Percentiles rank a stretch among this genome's conserved stretches.
These are phyloP conservation scores for Magnolia officinalis DNA, from an alignment of 164 flowering plant genomes.

Conservation along the genomic window DNA sequence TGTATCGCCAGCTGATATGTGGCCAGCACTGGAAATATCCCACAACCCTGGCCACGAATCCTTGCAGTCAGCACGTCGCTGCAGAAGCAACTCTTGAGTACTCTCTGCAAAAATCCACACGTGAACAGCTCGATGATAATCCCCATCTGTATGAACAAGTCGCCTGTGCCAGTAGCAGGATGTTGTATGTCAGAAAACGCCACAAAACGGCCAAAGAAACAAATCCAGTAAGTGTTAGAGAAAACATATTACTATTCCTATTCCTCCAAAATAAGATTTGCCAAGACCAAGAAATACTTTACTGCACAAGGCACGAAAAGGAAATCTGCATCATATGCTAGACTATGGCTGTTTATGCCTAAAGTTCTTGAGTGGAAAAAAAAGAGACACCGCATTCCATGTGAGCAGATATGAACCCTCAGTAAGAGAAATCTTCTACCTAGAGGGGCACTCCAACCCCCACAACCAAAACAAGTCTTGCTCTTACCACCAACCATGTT, in stretches of 20 bases:
- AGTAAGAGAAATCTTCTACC: too few relatives aligned
- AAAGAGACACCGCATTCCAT: too few relatives aligned
- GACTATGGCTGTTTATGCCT: too few relatives aligned
- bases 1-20: constrained; percentile 86
- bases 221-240: not conserved
- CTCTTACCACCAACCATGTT: too few relatives aligned
- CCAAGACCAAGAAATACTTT: not conserved
- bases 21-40: constrained; percentile 98
- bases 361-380: too few relatives aligned
- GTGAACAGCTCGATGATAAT: constrained; percentile 85
- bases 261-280: not conserved
- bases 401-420: too few relatives aligned
- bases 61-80: constrained; percentile 77
- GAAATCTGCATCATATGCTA: too few relatives aligned
- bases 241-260: not conserved
- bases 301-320: too few relatives aligned
- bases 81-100: constrained; percentile 79
- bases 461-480: too few relatives aligned
- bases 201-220: not conserved
- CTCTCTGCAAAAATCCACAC: constrained; percentile 85
- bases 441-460: too few relatives aligned
- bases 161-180: constrained; percentile 33
- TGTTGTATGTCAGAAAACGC: not conserved
- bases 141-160: constrained; percentile 79
- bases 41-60: constrained; percentile 90